Evolutionary conservation across 371 early-diverging fungal species (phyloP).

Genomic region (Mucor racemosus): DNA sequence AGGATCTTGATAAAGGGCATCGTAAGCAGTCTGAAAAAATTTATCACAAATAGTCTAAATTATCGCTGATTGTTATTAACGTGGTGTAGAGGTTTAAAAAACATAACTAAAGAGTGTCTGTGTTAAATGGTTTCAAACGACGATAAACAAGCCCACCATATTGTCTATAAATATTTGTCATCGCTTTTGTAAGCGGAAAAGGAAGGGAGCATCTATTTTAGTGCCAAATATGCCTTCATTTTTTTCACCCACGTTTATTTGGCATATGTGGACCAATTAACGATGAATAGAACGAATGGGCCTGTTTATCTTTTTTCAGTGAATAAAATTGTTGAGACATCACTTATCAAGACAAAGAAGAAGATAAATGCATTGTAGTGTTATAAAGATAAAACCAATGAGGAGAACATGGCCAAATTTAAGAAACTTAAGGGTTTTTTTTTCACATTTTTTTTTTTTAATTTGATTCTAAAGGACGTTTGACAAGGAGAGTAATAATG

Average conservation of each 20-base stretch:
- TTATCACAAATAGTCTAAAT: too few species aligned
- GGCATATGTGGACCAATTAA: background rate
- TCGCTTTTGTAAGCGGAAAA: conserved; percentile 1
- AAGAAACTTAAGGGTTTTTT: conserved; percentile 1
- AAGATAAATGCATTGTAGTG: background rate
- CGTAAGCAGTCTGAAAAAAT: too few species aligned
- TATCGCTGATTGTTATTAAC: too few species aligned
- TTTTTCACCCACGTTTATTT: conserved; percentile 5
- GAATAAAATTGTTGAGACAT: background rate
- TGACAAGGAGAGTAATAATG: conserved; percentile 2
- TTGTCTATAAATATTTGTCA: conserved; percentile 3
- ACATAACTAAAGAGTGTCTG: too few species aligned
- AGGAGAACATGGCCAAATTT: conserved; percentile 9
- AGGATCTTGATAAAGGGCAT: too few species aligned
- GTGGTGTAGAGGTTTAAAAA: too few species aligned
- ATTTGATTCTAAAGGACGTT: conserved; percentile 9
- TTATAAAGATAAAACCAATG: background rate
- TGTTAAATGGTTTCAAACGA: too few species aligned
- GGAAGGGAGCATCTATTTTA: background rate
- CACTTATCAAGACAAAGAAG: background rate
- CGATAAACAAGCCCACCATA: too few species aligned
- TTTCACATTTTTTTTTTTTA: background rate
- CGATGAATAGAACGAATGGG: background rate
- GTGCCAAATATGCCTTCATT: background rate
- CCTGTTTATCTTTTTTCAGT: background rate